These are phyloP conservation scores for Talaromyces adpressus DNA, from an alignment of 495 filamentous ascomycete genomes.

Conservation along the genomic window DNA sequence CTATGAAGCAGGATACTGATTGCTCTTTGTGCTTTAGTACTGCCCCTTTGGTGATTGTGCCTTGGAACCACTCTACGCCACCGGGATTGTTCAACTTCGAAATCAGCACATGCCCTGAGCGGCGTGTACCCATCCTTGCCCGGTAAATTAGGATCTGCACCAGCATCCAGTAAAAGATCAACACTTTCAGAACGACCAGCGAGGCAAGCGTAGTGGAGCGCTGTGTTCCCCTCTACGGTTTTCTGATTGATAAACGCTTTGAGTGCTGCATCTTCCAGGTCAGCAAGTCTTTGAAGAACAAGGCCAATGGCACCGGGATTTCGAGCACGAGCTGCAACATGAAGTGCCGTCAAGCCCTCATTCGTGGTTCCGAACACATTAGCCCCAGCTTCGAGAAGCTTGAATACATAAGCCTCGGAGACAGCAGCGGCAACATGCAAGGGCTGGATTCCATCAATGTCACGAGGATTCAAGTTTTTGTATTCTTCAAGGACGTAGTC, in stretches of 20 bases:
- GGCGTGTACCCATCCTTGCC: conserved; percentile 8
- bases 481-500: conserved; percentile 11
- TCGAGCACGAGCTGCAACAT: conserved; percentile 15
- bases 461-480: conserved; percentile 7
- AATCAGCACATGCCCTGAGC: conserved; percentile 4
- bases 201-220: conserved; percentile 17
- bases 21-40: conserved; percentile 1
- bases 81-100: conserved; percentile 2
- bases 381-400: conserved; percentile 15
- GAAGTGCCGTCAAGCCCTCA: conserved; percentile 16
- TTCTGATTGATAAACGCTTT: conserved; percentile 11
- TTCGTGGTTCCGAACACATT: conserved; percentile 9
- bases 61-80: not conserved
- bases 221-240: conserved; percentile 10
- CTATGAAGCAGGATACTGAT: not conserved
- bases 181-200: conserved; percentile 16
- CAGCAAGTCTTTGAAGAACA: conserved; percentile 2
- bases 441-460: conserved; percentile 12
- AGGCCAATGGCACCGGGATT: conserved; percentile 12
- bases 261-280: not conserved
- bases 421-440: conserved; percentile 16
- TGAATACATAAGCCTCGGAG: conserved; percentile 11
- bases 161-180: conserved; percentile 11
- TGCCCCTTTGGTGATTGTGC: not conserved
- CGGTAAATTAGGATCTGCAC: conserved; percentile 9